Base-by-base conservation (phyloP, 2,329 filamentous ascomycete species). In the Cryphonectria radicalis region DNA sequence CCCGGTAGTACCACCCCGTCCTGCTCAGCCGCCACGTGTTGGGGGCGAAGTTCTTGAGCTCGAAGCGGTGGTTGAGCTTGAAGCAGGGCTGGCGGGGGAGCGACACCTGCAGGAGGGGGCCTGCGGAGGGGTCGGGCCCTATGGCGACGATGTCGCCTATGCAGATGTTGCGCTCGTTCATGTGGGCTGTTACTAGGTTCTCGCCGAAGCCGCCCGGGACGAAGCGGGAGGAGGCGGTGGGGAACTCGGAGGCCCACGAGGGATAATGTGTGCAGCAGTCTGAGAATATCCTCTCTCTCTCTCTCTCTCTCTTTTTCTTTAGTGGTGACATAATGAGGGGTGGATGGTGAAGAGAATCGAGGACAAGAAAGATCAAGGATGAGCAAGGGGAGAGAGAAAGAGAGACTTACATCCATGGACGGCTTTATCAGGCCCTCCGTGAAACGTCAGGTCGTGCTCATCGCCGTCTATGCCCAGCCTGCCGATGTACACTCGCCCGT, bases 1-100 rank as follows among this genome's bases (percentile, higher is more conserved):
- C 86, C 2, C 89, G 85, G 74, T 91, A 91, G 76, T 91, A 88
- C 90, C 89, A 92, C 0, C 90, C 90, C 0, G 89, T 91, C 1
- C 89, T 85, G 70, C 87, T 87, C 1, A 81, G 81, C 73, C 84
- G 83, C 79, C 87, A 90, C 0, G 88, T 87, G 28, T 84, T 81
- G 0, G 86, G 86, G 4, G 89, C 87, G 78, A 92, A 91, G 72
- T 89, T 86, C 75, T 88, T 88, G 13, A 90, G 80, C 46, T 86
- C 83, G 77, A 92, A 92, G 1, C 90, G 88, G 75, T 91, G 89
- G 76, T 92, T 92, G 11, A 92, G 84, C 77, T 92, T 92, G 81
- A 87, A 92, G 80, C 90, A 92, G 13, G 90, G 90, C 74, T 89
- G 86, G 22, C 90, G 84, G 0, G 90, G 90, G 35, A 91, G 80